Conservation (phyloP, 495 filamentous ascomycete genomes). For the Aspergillus affinis region DNA sequence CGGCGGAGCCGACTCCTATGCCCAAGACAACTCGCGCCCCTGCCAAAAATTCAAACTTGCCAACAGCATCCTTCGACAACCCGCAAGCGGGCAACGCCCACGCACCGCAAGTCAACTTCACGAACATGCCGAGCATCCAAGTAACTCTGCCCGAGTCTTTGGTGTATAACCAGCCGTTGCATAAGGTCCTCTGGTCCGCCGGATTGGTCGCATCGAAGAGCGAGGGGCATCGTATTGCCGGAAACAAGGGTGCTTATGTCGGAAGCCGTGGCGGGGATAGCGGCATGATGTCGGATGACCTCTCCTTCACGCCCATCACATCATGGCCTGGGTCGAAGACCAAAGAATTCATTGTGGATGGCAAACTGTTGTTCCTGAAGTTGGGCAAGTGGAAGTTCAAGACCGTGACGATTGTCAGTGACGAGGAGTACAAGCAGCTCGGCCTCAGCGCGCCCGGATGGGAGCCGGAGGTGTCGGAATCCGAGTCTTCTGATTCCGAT, state of each 20-base stretch:
- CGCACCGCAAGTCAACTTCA: constrained; percentile 45
- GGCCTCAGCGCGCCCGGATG: constrained; percentile 47
- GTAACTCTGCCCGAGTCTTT: constrained; percentile 67
- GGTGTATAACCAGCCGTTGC: constrained; percentile 59
- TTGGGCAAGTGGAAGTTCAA: constrained; percentile 80
- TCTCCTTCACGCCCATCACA: constrained; percentile 64
- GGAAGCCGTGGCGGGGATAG: constrained; percentile 57
- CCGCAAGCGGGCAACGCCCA: constrained; percentile 41
- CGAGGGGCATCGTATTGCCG: constrained; percentile 66
- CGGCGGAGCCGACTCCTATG: constrained; percentile 39
- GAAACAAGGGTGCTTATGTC: constrained; percentile 61
- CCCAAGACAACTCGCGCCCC: constrained; percentile 27
- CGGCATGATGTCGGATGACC: constrained; percentile 52
- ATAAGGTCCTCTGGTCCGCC: constrained; percentile 63
- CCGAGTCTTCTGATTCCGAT: not conserved
- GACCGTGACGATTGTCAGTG: constrained; percentile 67
- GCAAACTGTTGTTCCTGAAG: constrained; percentile 64
- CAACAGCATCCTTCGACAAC: constrained; percentile 28
- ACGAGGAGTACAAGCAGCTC: constrained; percentile 59
- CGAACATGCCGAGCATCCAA: constrained; percentile 49
- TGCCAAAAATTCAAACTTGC: constrained; percentile 21
- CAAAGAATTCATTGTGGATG: constrained; percentile 61
- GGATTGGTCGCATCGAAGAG: constrained; percentile 63
- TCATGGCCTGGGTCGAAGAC: constrained; percentile 58
- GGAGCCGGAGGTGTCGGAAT: constrained; percentile 21